A percentile compares a stretch with the other conserved stretches of the same genome.
Evolutionary conservation across 352 stramenopile genomes (phyloP).

Genomic region (Phytophthora cajani): DNA sequence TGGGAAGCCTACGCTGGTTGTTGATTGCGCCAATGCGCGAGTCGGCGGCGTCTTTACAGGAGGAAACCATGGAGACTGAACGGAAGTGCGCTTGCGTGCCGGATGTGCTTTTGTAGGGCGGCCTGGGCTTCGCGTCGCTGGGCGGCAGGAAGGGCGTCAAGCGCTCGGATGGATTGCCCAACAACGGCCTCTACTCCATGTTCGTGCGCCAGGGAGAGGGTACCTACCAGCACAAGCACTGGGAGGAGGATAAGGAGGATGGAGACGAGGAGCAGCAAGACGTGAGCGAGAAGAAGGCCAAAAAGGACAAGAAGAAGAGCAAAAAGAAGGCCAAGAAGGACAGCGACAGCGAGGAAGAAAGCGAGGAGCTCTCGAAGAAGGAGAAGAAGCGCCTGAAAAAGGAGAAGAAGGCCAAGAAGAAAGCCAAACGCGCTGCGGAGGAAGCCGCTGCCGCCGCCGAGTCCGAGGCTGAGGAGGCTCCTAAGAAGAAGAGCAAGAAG

Average conservation of each 20-base stretch:
- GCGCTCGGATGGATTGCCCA: constrained; percentile 74
- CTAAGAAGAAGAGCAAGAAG: constrained; percentile 51
- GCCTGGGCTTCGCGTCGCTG: constrained; percentile 68
- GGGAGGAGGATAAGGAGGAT: constrained; percentile 56
- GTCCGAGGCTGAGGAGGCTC: constrained; percentile 35
- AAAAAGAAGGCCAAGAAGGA: constrained; percentile 34
- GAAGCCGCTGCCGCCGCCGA: constrained; percentile 25
- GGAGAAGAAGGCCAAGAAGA: constrained; percentile 51
- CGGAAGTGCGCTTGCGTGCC: background rate
- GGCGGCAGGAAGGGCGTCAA: constrained; percentile 62
- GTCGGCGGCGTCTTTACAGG: constrained; percentile 17
- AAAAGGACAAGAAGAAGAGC: constrained; percentile 36
- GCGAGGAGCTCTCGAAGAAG: constrained; percentile 39
- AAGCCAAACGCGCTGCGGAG: constrained; percentile 29
- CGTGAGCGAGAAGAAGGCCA: constrained; percentile 33
- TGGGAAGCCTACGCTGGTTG: constrained; percentile 17
- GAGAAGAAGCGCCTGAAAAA: constrained; percentile 56
- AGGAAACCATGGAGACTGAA: background rate
- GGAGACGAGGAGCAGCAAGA: constrained; percentile 24
- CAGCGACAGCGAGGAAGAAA: constrained; percentile 19
- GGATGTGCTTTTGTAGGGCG: constrained; percentile 46
- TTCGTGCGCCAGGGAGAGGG: constrained; percentile 84
- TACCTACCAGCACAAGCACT: constrained; percentile 84
- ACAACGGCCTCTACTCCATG: constrained; percentile 88
- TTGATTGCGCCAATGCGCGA: constrained; percentile 13